Evolutionary conservation across 2,329 filamentous ascomycete genomes (phyloP).

Genomic region (Blumeria graminis): DNA sequence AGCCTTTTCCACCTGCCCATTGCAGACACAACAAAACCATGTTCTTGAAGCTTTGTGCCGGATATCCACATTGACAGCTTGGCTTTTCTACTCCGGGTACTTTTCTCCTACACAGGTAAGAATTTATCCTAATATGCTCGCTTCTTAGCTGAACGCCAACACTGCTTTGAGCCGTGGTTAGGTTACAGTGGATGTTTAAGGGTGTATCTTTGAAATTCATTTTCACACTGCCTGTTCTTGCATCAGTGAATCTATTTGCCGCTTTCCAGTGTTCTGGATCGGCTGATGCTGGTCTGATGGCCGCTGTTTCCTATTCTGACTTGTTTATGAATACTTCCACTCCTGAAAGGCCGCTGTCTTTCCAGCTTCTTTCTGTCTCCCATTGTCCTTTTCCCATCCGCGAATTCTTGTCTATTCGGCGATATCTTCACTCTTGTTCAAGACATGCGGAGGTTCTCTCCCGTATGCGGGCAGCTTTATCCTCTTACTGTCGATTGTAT

Average conservation of each 20-base stretch:
- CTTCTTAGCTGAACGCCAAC: not conserved
- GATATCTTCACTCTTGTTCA: not conserved
- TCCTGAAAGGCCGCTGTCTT: not conserved
- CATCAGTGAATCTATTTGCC: not conserved
- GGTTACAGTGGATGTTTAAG: not conserved
- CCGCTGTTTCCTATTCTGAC: not conserved
- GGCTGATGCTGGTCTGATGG: not conserved
- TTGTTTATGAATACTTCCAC: not conserved
- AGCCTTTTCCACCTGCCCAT: not conserved
- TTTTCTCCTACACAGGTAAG: not conserved
- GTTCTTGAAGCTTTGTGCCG: not conserved
- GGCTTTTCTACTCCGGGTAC: not conserved
- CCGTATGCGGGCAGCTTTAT: not conserved
- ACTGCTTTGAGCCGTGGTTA: not conserved
- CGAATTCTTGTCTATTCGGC: not conserved
- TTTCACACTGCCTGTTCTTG: not conserved
- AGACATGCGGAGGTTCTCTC: not conserved
- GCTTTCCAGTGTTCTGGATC: not conserved
- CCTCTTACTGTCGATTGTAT: not conserved
- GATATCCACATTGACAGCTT: not conserved
- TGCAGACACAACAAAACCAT: not conserved
- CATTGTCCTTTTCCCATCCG: no score
- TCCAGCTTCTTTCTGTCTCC: not conserved
- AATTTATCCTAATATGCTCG: not conserved
- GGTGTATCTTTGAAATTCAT: not conserved